phyloP scores from a whole-genome alignment of 371 early-diverging fungal genomes.

The Choanephora cucurbitarum region DNA sequence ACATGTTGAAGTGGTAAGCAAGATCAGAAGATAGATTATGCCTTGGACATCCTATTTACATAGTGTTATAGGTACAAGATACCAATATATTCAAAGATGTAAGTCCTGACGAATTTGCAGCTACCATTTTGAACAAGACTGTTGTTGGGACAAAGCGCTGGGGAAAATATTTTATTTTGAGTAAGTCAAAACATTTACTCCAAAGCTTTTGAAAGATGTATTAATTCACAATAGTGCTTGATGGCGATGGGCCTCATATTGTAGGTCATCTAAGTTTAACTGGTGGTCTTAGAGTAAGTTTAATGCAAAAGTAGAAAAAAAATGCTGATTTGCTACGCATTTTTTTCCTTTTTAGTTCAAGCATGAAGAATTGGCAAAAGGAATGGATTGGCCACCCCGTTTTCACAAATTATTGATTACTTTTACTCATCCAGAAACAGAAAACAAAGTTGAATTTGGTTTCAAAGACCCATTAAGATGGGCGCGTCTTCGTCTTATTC shows the following conservation, averaged over 20 bases:
- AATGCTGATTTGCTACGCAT: slow-evolving; percentile 16
- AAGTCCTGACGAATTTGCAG: slow-evolving; percentile 30
- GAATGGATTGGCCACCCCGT: slow-evolving; percentile 56
- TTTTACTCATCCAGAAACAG: slow-evolving; percentile 24
- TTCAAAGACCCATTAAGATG: slow-evolving; percentile 61
- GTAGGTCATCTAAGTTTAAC: slow-evolving; percentile 68
- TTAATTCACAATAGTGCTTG: slow-evolving; percentile 30
- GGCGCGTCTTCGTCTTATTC: slow-evolving; percentile 51
- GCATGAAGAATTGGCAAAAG: slow-evolving; percentile 34
- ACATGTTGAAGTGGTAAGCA: slow-evolving; percentile 35
- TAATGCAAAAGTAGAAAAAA: background rate
- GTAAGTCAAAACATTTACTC: slow-evolving; percentile 18
- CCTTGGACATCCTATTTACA: background rate
- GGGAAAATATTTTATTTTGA: slow-evolving; percentile 62
- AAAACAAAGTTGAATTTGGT: slow-evolving; percentile 35
- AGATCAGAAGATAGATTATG: background rate
- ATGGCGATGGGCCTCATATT: slow-evolving; percentile 33
- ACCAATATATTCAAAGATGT: slow-evolving; percentile 33
- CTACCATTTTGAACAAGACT: slow-evolving; percentile 31
- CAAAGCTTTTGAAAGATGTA: too few species aligned
- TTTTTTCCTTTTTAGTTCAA: slow-evolving; percentile 19
- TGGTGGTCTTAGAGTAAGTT: slow-evolving; percentile 30
- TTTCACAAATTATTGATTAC: slow-evolving; percentile 52
- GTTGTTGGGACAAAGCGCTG: slow-evolving; percentile 55
- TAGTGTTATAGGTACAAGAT: slow-evolving; percentile 19